Base-by-base conservation (phyloP, 2,329 filamentous ascomycete genomes). In the Fusarium sp. region DNA sequence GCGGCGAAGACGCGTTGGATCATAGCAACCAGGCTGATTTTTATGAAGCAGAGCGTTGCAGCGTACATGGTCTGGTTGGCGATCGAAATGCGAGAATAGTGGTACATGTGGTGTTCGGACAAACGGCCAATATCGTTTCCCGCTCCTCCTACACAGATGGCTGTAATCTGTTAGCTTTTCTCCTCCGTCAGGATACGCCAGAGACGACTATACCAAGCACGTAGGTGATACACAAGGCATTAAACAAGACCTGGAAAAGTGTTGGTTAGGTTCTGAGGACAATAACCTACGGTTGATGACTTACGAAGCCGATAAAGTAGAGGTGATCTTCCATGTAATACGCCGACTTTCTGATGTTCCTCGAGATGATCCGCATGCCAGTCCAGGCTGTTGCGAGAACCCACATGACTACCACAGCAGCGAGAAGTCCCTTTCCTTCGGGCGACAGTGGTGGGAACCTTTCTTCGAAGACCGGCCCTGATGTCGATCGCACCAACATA, bases 1-100 rank as follows among this genome's bases (percentile, higher is more conserved):
- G 64, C 37, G 37, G 47, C 54, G 22, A 72, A 72, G 40, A 72
- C 67, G 31, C 70, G 57, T 20, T 66, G 67, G 42, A 72, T 59
- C 64, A 72, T 67, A 10, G 58, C 35, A 29, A 72, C 63, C 16
- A 72, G 62, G 18, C 64, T 58, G 18, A 68, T 27, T n/a, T 72
- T 70, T 64, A 72, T 64, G 40, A 66, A 72, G 24, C 65, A 58
- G 2, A 72, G 64, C 14, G 56, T 64, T 6, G 67, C 31, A 34
- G 60, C 67, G 45, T 70, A 72, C 18, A 67, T 38, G 8, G 70
- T 47, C n/a, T 70, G 70, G 29, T 58, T 62, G 8, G 70, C 67
- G 27, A 72, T 42, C 8, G 65, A 45, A 31, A 62, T 64, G 13
- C 57, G 67, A 8, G 34, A 27, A 18, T 59, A 70, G 20, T 63